Evolutionary conservation across 352 stramenopile genomes (phyloP), one percentile per base, ranked within the genome.

Genomic region (Pythium angustatum): DNA sequence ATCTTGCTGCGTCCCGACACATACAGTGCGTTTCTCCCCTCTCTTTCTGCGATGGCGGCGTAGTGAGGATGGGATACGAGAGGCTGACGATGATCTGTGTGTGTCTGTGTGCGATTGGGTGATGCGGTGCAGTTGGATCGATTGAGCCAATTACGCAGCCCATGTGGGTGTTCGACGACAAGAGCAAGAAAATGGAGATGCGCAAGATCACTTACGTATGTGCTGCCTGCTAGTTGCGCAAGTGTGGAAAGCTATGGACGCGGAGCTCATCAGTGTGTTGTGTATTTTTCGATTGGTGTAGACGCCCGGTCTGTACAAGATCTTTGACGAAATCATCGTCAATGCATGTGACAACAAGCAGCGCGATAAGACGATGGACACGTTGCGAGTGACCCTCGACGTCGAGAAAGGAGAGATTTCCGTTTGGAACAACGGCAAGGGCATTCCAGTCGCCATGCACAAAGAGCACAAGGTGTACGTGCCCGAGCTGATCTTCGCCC

Each of bases 311-410:
- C 73, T 99, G 27, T 96, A 98, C 72, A 99, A 99, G 84, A 98
- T 99, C 66, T 99, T 99, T 72, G 97, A 99, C 73, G 97, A 99
- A 71, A 99, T 99, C 57, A 96, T 99, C 17, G 97, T 99, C 47
- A 99, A 99, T 78, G 98, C 98, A 1, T 98, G 97, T 22, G 98
- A 99, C 71, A 99, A 99, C 87, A 99, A 99, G 79, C 98, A 99
- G 78, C 91, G 98, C 28, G 98, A 99, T 87, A 87, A 93, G 50
- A 82, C 84, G 27, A 98, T 98, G 93, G 85, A 96, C 71, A 93
- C 82, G 22, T 69, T 98, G 5, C 98, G 99, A 40, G 96, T 99
- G 9, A 91, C 77, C 5, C 98, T 99, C 43, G 81, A 99, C 63
- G 80, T 82, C 0, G 91, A 96, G 45, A 84, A 88, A 30, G 96